Evolutionary conservation across 23 red algal species (phyloP), one percentile per base, ranked within the genome.

Genomic region (Pyropia haitanensis): DNA sequence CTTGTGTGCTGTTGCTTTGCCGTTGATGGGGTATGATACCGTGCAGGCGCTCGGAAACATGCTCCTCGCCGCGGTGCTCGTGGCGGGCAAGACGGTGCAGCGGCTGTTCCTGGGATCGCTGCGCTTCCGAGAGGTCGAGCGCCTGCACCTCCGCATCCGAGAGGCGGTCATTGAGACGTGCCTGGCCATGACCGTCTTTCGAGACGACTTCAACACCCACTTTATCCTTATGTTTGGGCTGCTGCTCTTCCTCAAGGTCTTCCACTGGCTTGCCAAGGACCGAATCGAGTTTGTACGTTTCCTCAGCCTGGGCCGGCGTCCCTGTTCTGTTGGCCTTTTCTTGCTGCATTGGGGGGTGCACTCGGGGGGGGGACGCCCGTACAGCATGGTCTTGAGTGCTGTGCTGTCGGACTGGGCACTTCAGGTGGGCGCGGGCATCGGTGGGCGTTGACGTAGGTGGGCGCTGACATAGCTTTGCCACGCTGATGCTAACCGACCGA

Each of bases 131-230:
- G 94, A 98, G 58, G 59, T 81, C 6, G 94, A 98, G 72, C 87
- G 87, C n/a, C 52, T 98, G 26, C 87, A 90, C 22, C 59, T 82
- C 50, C 75, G 94, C 28, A 80, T 80, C 30, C 82, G 88, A 3
- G 94, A 98, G 58, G 71, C 94, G n/a, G 63, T 98, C 24, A 83
- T 98, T 56, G 94, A 98, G 68, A 80, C 75, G 59, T 91, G 80
- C 52, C 80, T 98, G 52, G 94, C 94, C 18, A 87, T 98, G 64
- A 88, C 94, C 19, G 77, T 98, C 8, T 98, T 98, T 66, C 77
- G 94, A 32, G 75, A 89, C 31, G 94, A 98, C 23, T 98, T 98
- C 19, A 73, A 91, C 61, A 23, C 73, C 5, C 64, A 52, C 18
- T 98, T 98, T 56, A 61, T 98, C 19, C 56, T 65, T 14, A 74